Evolutionary conservation across 164 flowering plant species (phyloP), one percentile per base, ranked within the genome.

Genomic region (Sextonia rubra): DNA sequence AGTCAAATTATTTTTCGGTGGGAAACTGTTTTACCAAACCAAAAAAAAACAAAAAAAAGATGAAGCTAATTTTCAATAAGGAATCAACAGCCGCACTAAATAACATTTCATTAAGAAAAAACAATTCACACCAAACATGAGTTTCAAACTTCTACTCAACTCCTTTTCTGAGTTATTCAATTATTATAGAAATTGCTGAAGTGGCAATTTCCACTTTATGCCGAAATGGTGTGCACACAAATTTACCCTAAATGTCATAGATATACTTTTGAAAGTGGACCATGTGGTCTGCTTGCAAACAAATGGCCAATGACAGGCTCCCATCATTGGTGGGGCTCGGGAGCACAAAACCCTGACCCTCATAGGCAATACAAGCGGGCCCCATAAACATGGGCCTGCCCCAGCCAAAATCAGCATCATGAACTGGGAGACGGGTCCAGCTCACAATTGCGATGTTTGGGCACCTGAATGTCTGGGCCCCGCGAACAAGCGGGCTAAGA

Each of bases 371-470:
- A 0, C 65, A 55, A 2, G 77, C 86, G 2, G 87, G 89, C 2
- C 86, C 85, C 81, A 88, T 76, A 68, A 77, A 71, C 1, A 77
- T 30, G 27, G 85, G 86, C 56, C 71, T 70, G 1, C 92, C 92
- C 89, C 87, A 88, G 5, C 92, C 92, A 66, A 86, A 79, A 73
- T 79, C 76, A 1, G 72, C 74, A n/a, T 22, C 78, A 22, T 79
- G 29, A 1, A 83, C 7, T 0, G 81, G 82, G 71, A 85, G 23
- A 9, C 63, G 70, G 30, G 82, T 5, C 88, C 85, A 85, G 69
- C 85, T 83, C 0, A 71, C 75, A 12, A 85, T 64, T 11, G 6
- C 70, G 0, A 85, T 18, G 60, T 82, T 85, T 0, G 88, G 84
- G 70, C 81, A 76, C 29, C 84, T 79, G 23, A 84, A 85, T 0